Base-by-base conservation (phyloP, 768 basidiomycete genomes). In the Hebeloma cylindrosporum region DNA sequence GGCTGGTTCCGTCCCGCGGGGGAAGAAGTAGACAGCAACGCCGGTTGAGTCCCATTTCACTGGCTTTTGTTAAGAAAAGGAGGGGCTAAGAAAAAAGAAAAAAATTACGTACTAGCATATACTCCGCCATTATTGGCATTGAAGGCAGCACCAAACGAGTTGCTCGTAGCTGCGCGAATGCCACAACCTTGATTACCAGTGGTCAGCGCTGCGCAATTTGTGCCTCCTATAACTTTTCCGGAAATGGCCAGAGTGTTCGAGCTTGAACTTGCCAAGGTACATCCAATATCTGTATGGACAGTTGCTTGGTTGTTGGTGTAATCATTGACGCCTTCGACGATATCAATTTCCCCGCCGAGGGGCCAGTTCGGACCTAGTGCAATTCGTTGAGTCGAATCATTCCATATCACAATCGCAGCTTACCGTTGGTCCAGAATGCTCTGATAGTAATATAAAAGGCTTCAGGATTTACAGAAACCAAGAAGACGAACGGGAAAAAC, bases 121-220 rank as follows among this genome's bases (percentile, higher is more conserved):
- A 92, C 86, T 54, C 93, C 93, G 33, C 93, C 93, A 7, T 82
- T 80, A 53, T 77, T 83, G n/a, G 60, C 62, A 64, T 97, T 97
- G 72, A 94, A 97, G 9, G 72, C 80, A n/a, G 74, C 64, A n/a
- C 93, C 93, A 59, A 88, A 95, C 2, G 84, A 83, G 47, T 78
- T 81, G 40, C 63, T 67, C 39, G 72, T 69, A 23, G 63, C 60
- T 7, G 83, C 78, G 7, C 85, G 82, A 28, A 87, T 73, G 7
- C 93, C 93, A 61, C 93, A 97, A 16, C 92, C 91, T 58, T 82
- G 72, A 49, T 91, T 89, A 14, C 74, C 74, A 4, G 85, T 85
- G n/a, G 79, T 74, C 18, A 70, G 60, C 18, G 81, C 86, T 34
- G 82, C 79, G 54, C 89, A 90, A 61, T 91, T 75, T 2, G 80